Evolutionary conservation across 2,329 filamentous ascomycete species (phyloP).

Genomic region (Zasmidium citrigriseum): DNA sequence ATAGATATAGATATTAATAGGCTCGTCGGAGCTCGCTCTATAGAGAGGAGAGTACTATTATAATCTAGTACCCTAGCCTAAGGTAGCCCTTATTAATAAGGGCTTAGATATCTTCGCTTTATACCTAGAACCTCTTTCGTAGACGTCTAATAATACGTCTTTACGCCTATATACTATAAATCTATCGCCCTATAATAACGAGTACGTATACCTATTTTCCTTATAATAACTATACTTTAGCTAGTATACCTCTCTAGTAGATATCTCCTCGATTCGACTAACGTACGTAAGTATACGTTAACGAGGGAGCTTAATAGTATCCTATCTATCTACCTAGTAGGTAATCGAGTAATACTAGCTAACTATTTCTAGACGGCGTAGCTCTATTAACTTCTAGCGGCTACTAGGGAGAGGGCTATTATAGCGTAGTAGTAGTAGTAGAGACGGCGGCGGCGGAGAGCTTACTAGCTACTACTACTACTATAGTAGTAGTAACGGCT

Average conservation of each 20-base stretch:
- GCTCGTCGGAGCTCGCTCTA: too few species aligned
- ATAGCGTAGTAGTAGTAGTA: not conserved
- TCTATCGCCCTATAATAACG: too few species aligned
- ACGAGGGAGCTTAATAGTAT: not conserved
- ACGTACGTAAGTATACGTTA: not conserved
- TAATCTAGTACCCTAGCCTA: too few species aligned
- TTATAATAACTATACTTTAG: not conserved
- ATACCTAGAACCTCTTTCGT: too few species aligned
- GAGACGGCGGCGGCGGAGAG: not conserved
- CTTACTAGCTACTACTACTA: not conserved
- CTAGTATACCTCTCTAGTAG: not conserved
- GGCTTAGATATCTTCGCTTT: too few species aligned
- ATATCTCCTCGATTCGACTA: not conserved
- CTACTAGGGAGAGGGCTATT: not conserved
- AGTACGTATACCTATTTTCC: not conserved
- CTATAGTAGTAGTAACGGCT: not conserved
- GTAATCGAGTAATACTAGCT: not conserved
- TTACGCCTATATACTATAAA: too few species aligned
- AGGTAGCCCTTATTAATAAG: too few species aligned
- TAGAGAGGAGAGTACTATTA: too few species aligned
- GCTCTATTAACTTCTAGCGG: not conserved
- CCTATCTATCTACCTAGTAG: not conserved
- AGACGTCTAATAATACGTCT: too few species aligned
- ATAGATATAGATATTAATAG: too few species aligned
- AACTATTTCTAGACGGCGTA: not conserved